Evolutionary conservation across 805 yeast species (phyloP).

Genomic region (Saccharomyces paradoxus): DNA sequence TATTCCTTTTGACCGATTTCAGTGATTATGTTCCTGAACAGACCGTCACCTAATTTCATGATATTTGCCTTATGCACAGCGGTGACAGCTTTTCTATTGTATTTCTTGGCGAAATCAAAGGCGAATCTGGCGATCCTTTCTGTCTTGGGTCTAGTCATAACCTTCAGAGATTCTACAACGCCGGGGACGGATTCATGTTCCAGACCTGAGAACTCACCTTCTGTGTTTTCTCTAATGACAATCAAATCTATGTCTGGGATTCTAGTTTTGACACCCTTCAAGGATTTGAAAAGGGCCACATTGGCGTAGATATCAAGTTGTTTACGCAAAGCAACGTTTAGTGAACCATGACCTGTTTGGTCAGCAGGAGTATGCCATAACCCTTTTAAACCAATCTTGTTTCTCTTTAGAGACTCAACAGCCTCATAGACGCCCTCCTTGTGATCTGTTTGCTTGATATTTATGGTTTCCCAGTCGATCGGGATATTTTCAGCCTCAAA

Average conservation of each 20-base stretch:
- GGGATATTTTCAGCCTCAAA: conserved; percentile 85
- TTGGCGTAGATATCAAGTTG: conserved; percentile 94
- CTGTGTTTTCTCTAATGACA: conserved; percentile 97
- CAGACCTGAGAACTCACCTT: conserved; percentile 97
- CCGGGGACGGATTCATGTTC: conserved; percentile 97
- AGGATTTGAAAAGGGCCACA: conserved; percentile 83
- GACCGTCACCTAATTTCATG: conserved; percentile 97
- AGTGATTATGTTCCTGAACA: conserved; percentile 89
- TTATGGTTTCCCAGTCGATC: conserved; percentile 84
- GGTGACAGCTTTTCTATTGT: conserved; percentile 86
- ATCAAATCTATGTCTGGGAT: conserved; percentile 85
- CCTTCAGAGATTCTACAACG: conserved; percentile 93
- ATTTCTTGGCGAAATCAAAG: conserved; percentile 86
- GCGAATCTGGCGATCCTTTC: conserved; percentile 98
- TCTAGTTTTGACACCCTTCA: conserved; percentile 90
- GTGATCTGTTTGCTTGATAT: conserved; percentile 51
- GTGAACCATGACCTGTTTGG: conserved; percentile 69
- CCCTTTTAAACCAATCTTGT: conserved; percentile 95
- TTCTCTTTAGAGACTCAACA: conserved; percentile 84
- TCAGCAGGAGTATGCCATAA: conserved; percentile 83
- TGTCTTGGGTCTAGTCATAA: conserved; percentile 87
- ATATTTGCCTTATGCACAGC: conserved; percentile 99
- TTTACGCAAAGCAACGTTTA: conserved; percentile 94
- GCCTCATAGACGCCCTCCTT: conserved; percentile 69
- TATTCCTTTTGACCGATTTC: conserved; percentile 78